Conservation (phyloP, 2,329 filamentous ascomycete species). For the Colletotrichum sidae region DNA sequence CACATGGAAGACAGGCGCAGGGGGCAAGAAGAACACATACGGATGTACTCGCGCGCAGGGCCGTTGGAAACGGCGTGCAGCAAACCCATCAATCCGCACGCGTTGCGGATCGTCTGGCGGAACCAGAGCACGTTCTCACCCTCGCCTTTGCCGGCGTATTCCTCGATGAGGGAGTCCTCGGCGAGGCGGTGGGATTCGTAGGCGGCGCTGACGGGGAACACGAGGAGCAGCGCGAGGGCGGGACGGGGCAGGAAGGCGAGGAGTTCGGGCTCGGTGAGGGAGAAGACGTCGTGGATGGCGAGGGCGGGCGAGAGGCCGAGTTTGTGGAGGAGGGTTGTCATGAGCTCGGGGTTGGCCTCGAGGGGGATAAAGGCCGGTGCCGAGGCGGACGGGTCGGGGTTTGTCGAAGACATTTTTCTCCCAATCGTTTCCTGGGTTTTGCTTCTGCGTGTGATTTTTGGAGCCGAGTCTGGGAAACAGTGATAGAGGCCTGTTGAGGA, state of each 20-base stretch:
- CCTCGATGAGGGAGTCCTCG: constrained; percentile 74
- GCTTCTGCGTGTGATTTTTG: not conserved
- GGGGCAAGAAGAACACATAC: constrained; percentile 49
- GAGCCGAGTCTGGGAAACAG: too few relatives aligned
- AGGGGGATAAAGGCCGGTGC: constrained; percentile 67
- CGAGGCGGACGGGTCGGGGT: constrained; percentile 53
- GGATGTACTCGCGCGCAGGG: constrained; percentile 71
- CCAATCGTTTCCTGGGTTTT: not conserved
- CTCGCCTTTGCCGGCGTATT: constrained; percentile 76
- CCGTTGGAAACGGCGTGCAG: constrained; percentile 88
- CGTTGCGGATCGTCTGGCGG: constrained; percentile 93
- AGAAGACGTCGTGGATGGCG: constrained; percentile 91
- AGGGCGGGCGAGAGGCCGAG: constrained; percentile 85
- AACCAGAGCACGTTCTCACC: constrained; percentile 90
- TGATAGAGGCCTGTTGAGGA: constrained; percentile 1
- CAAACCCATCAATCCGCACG: constrained; percentile 90
- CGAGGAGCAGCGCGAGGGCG: constrained; percentile 87
- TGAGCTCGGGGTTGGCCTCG: constrained; percentile 86
- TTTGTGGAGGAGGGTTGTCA: constrained; percentile 83
- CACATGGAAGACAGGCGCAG: not conserved
- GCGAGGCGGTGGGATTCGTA: constrained; percentile 82
- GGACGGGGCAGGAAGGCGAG: constrained; percentile 90
- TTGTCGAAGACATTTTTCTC: constrained; percentile 41
- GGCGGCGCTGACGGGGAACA: constrained; percentile 84
- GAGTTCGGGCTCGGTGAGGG: constrained; percentile 85